Evolutionary conservation across 371 early-diverging fungal genomes (phyloP), one percentile per base, ranked within the genome.

Genomic region (Thermomucor indicae-seudaticae): DNA sequence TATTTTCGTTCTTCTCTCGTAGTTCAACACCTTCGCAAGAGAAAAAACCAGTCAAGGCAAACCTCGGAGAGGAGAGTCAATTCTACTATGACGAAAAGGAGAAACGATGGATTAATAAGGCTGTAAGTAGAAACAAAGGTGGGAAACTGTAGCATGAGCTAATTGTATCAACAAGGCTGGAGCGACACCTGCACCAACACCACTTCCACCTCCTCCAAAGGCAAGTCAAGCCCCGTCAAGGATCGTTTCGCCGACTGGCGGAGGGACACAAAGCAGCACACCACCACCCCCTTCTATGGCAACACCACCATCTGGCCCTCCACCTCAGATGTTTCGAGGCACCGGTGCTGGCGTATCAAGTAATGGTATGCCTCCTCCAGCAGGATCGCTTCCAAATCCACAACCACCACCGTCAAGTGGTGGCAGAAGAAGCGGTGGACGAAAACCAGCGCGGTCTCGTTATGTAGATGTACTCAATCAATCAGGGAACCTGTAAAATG

Each of bases 11-110:
- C 3, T 75, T 79, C 47, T 70, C 73, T 50, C 64, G 72, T 16
- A 57, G 67, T 11, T 64, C 66, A n/a, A 70, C 72, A 28, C 66
- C 73, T 35, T 65, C 59, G 27, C 43, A 51, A 3, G 70, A 64
- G 27, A 55, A 63, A 24, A 82, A 80, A 59, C 64, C 78, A 6
- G 75, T 77, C 25, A 70, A 67, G 55, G 89, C 89, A 11, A 84
- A 88, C 44, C 60, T 88, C 30, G 87, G 87, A 30, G 84, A 85
- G 57, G 70, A 81, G 51, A 83, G 64, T 32, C 49, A 70, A 10
- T 88, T 88, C 53, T 82, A 84, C 50, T 88, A 75, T 60, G 89
- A 88, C 40, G 80, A 80, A 12, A 79, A 76, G 25, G 76, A 75
- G 45, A 68, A 74, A 38, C 67, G 79, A 23, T 82, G 82, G 82